These are phyloP conservation scores for Pythium vanterpoolii DNA, from an alignment of 352 stramenopile species.

Conservation along the genomic window DNA sequence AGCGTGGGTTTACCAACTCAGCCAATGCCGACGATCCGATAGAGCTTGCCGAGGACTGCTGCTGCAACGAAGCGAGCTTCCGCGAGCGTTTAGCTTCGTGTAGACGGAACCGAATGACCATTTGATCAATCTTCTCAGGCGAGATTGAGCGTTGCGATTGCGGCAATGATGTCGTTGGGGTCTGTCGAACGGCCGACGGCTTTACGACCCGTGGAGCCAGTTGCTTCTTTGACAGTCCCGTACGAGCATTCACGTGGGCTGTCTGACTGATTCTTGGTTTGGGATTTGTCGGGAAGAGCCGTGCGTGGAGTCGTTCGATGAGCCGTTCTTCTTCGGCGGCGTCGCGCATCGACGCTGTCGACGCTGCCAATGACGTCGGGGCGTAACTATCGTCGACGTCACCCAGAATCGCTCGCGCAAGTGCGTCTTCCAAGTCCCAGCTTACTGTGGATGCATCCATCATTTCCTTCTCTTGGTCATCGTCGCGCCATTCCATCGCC, in stretches of 20 bases:
- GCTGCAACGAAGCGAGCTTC: not conserved
- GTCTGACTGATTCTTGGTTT: not conserved
- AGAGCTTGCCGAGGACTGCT: not conserved
- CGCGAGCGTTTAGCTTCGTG: slow-evolving; percentile 11
- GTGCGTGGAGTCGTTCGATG: slow-evolving; percentile 15
- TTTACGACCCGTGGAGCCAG: not conserved
- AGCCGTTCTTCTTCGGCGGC: slow-evolving; percentile 15
- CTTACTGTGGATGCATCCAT: not conserved
- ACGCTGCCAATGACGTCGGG: not conserved
- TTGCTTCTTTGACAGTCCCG: not conserved
- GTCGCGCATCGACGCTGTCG: not conserved
- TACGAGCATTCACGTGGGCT: not conserved
- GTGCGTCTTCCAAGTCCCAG: slow-evolving; percentile 18
- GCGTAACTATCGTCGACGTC: not conserved
- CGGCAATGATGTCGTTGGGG: not conserved
- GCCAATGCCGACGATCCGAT: slow-evolving; percentile 11
- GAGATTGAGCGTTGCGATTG: slow-evolving; percentile 2
- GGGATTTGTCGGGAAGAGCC: not conserved
- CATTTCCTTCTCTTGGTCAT: not conserved
- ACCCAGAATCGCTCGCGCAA: slow-evolving; percentile 10
- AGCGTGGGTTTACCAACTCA: slow-evolving; percentile 37
- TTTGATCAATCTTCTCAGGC: slow-evolving; percentile 13
- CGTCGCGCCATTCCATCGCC: not conserved
- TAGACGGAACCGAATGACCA: slow-evolving; percentile 13
- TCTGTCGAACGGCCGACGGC: not conserved